Evolutionary conservation across 768 basidiomycete species (phyloP), one percentile per base, ranked within the genome.

Genomic region (Lactifluus subvellereus): DNA sequence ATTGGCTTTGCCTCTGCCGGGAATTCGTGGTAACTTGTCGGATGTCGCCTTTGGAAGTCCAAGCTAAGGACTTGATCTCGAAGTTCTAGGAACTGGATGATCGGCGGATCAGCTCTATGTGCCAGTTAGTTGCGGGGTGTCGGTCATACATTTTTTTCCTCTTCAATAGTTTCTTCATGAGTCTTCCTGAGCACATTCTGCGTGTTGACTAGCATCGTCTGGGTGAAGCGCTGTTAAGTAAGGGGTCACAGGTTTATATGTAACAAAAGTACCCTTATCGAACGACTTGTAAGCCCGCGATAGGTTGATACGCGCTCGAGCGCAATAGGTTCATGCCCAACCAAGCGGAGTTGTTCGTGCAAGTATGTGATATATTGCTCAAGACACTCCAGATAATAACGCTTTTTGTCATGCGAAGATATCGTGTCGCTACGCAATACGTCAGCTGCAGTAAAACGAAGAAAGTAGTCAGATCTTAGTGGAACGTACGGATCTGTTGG

Each of bases 351-450:
- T 60, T 86, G 84, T 33, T 87, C 78, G 65, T 87, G 86, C 11
- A 89, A 75, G 67, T 83, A 88, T 33, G 79, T 70, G 14, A 88
- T 81, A 70, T 89, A 90, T 61, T 86, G 81, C 66, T 90, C 88
- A 7, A 90, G 73, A 66, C 85, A 87, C 67, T 87, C 86, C 27
- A 89, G 78, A 68, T 89, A 89, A 68, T 85, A 80, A 2, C 88
- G 75, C 68, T 89, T 89, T 69, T 89, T 89, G 69, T 89, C 88
- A 68, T 90, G 88, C 6, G 87, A 88, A 3, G 88, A 85, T 59
- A 90, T 88, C n/a, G 79, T 78, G 55, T 89, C 88, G 1, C 86
- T 87, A 59, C 14, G 14, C 11, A 33, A 10, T 20, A 49, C n/a
- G 60, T 48, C 56, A 61, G 43, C 58, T 40, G 37, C 60, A 45